A percentile compares a stretch with the other conserved stretches of the same genome.
phyloP scores from a whole-genome alignment of 352 stramenopile genomes.

The Pythium guiyangense region DNA sequence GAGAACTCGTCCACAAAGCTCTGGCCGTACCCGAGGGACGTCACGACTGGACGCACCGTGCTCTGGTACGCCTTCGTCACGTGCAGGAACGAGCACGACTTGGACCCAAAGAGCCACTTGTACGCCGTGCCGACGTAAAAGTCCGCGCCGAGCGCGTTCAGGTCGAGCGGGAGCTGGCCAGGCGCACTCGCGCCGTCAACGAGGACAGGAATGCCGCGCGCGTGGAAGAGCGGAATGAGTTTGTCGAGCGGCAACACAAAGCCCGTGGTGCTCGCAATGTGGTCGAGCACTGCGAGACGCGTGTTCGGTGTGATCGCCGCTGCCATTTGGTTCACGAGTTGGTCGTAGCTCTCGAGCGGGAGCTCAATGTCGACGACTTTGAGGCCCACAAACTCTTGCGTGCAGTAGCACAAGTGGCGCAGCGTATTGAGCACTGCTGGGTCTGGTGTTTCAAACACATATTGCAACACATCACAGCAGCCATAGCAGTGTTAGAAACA shows the following conservation, averaged over 20 bases:
- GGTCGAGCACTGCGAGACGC: conserved; percentile 76
- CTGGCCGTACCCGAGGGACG: conserved; percentile 74
- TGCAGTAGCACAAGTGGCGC: conserved; percentile 81
- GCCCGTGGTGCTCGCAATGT: conserved; percentile 73
- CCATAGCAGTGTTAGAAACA: background rate
- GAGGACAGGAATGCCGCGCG: conserved; percentile 67
- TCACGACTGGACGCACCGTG: conserved; percentile 75
- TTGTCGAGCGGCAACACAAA: conserved; percentile 80
- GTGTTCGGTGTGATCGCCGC: conserved; percentile 79
- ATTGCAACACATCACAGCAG: background rate
- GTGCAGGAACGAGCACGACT: conserved; percentile 82
- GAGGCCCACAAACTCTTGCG: conserved; percentile 84
- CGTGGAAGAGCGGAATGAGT: conserved; percentile 80
- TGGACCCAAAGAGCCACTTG: conserved; percentile 87
- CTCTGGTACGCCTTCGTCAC: conserved; percentile 71
- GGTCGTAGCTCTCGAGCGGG: conserved; percentile 64
- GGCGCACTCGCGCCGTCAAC: conserved; percentile 77
- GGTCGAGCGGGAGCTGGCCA: conserved; percentile 65
- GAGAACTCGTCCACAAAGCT: conserved; percentile 82
- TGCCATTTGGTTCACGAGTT: conserved; percentile 61
- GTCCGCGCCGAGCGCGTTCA: conserved; percentile 61
- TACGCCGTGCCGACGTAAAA: conserved; percentile 84
- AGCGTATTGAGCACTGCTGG: conserved; percentile 81
- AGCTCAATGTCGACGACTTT: conserved; percentile 81
- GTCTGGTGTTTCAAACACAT: conserved; percentile 21